Percentiles rank a stretch among this genome's conserved stretches.
phyloP scores from a whole-genome alignment of 108 stramenopile genomes.

The Poteriospumella lacustris region DNA sequence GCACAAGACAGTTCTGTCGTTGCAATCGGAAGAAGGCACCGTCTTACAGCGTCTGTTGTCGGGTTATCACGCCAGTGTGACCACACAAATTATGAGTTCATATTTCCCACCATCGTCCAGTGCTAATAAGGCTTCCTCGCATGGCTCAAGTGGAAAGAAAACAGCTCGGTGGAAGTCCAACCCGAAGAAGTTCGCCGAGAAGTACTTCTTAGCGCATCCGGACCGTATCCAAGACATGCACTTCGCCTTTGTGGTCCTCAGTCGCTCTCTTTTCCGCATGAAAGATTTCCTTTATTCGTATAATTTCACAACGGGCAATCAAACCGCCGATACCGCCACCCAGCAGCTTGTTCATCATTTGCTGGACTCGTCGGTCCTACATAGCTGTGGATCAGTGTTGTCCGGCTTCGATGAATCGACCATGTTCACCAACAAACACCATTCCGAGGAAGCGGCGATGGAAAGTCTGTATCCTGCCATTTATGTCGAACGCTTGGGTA shows the following conservation, averaged over 20 bases:
- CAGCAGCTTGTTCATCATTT: constrained; percentile 58
- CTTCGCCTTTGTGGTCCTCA: constrained; percentile 81
- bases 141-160: constrained; percentile 27
- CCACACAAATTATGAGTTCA: constrained; percentile 74
- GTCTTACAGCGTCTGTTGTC: constrained; percentile 77
- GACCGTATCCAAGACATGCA: constrained; percentile 83
- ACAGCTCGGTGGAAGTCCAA: neutral
- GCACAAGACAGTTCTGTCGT: constrained; percentile 18
- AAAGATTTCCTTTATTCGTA: constrained; percentile 66
- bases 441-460: constrained; percentile 29
- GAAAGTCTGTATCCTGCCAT: constrained; percentile 59
- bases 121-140: neutral
- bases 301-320: constrained; percentile 71
- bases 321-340: constrained; percentile 70
- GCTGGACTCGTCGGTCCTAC: constrained; percentile 67
- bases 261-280: constrained; percentile 71
- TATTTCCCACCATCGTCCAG: constrained; percentile 66
- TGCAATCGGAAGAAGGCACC: constrained; percentile 82
- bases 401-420: constrained; percentile 85
- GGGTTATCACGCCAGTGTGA: constrained; percentile 80
- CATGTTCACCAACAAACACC: constrained; percentile 63
- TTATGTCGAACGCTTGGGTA: constrained; percentile 46
- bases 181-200: too few species aligned
- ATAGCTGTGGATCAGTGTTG: constrained; percentile 69
- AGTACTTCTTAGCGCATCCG: too few species aligned